Percentiles rank a stretch among this genome's conserved stretches.
These are phyloP conservation scores for Nakaseomyces sp. DNA, from an alignment of 1,139 yeast genomes.

Conservation along the genomic window DNA sequence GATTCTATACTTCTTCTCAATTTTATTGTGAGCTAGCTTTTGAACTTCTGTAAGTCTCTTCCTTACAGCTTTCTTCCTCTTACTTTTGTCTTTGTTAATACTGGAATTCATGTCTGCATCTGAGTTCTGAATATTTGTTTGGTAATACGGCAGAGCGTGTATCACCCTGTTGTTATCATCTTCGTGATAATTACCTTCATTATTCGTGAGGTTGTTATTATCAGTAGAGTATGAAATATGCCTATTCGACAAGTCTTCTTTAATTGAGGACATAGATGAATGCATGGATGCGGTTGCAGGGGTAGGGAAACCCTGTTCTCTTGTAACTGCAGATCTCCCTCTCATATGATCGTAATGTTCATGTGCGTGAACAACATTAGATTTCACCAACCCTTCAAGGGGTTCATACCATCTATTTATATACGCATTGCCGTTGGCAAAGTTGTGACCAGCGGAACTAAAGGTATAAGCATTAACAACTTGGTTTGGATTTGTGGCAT, in stretches of 20 bases:
- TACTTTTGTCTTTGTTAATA: neutral
- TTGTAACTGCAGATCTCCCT: neutral
- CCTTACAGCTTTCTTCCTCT: constrained; percentile 43
- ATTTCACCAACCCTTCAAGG: neutral
- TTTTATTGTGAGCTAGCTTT: constrained; percentile 63
- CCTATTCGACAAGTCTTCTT: neutral
- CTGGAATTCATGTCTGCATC: neutral
- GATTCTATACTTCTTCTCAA: constrained; percentile 60
- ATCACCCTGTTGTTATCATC: neutral
- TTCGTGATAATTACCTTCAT: neutral
- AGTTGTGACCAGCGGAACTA: neutral
- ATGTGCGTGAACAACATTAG: neutral
- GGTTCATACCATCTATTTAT: constrained; percentile 3
- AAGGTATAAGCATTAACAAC: neutral
- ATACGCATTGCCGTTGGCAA: neutral
- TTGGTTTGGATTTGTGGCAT: neutral
- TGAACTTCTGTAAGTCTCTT: constrained; percentile 53
- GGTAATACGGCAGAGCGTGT: neutral
- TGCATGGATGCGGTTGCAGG: neutral
- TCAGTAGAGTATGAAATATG: neutral
- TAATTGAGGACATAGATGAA: neutral
- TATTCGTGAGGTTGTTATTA: neutral
- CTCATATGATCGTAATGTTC: neutral
- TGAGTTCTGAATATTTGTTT: neutral
- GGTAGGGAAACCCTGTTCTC: neutral